Base-by-base conservation (phyloP, 768 basidiomycete species). In the Mycena alexandri region DNA sequence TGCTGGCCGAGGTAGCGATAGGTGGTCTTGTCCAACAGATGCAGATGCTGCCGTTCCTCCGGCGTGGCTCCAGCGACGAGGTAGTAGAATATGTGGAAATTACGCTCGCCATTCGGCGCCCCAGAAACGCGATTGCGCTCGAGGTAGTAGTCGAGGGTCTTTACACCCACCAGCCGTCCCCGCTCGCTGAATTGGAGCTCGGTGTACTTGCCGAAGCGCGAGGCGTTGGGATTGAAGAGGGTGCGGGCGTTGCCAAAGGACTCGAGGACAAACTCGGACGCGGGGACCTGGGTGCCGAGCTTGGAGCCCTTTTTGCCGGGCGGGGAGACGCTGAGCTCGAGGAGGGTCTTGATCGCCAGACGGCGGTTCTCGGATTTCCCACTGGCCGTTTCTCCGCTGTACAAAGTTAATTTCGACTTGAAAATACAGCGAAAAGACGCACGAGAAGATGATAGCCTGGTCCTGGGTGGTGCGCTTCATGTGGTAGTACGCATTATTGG, bases 81-180 rank as follows among this genome's bases (percentile, higher is more conserved):
- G 78, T 98, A 98, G 77, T 99, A 98, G 79, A 99, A 98, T 41
- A 97, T 95, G 78, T 99, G 96, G 77, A 99, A 98, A 71, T 98
- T 98, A 13, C 96, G 89, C 79, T 99, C 96, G 61, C 95, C 96
- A 0, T 91, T 93, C 0, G 94, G 93, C 0, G 93, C 88, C 22
- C 89, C 89, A 8, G 94, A 87, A n/a, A 98, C 95, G 12, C 96
- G 90, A 72, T 91, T 93, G 60, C 93, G 85, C 78, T 98, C 95
- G 57, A 99, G 87, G 79, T 97, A 97, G 81, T 99, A 98, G 76
- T 98, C 96, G 69, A 99, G 89, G 0, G 95, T 96, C 79, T 99
- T 99, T 76, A 95, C 83, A 68, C 98, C 98, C 51, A 85, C 90
- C 0, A 99, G 81, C 5, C 96, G 87, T 9, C 96, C 96, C 22